Evolutionary conservation across 495 filamentous ascomycete genomes (phyloP), one percentile per base, ranked within the genome.

Genomic region (Extremus antarcticus): DNA sequence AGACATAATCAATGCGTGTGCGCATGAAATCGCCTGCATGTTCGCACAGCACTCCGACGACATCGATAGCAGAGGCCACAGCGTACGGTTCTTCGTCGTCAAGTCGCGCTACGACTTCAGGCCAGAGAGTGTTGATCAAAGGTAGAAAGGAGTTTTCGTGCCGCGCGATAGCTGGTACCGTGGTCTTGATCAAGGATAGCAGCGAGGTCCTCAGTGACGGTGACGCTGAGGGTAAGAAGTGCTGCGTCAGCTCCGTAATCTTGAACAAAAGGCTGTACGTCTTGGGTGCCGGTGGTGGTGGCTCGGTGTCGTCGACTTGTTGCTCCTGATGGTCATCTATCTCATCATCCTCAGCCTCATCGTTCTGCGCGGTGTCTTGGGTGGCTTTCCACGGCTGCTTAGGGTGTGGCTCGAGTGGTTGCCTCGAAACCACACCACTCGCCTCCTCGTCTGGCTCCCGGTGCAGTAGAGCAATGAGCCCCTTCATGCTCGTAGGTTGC

Each of bases 61-160:
- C 76, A 21, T 81, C 75, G 39, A 83, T 78, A 22, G 88, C 85
- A 1, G 81, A 75, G 10, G 83, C 74, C 0, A 76, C 78, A n/a
- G 94, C 84, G 59, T 82, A 89, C 0, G 78, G 74, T 66, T 94
- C 88, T 23, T 78, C 68, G 64, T 94, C 86, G 56, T 85, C 76
- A 4, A 96, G 74, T 32, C 87, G 77, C 3, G 77, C 68, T 0
- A 86, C 69, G 10, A 94, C 71, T 3, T 87, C 79, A 0, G 90
- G 88, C 88, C 90, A 98, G 22, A 96, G 70, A 2, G 86, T 85
- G 65, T 95, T 88, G 46, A 96, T 82, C 2, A 96, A 74, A 0
- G 92, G 92, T 0, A 98, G 74, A 65, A 94, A 95, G 13, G 79
- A 80, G 47, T 86, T 79, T 64, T 94, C 85, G 62, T 92, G 81